Percentiles rank a stretch among this genome's conserved stretches.
phyloP scores from a whole-genome alignment of 2,329 filamentous ascomycete species.

The Fusarium nelsonii region DNA sequence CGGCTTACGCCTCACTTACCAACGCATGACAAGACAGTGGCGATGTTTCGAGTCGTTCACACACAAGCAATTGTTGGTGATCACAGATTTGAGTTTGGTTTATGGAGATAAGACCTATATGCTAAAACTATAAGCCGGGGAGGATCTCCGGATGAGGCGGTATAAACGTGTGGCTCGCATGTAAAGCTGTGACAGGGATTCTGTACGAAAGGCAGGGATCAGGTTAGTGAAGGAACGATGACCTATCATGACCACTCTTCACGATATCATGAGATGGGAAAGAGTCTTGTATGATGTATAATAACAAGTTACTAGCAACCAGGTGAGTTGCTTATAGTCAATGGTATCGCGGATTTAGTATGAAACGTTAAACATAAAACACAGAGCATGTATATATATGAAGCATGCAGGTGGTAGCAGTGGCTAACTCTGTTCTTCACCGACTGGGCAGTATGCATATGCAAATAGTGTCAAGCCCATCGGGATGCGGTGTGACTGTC shows the following conservation, averaged over 20 bases:
- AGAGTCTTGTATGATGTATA: not conserved
- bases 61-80: not conserved
- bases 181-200: conserved; percentile 17
- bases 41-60: not conserved
- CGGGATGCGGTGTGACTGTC: conserved; percentile 31
- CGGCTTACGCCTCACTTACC: conserved; percentile 15
- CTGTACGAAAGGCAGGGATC: conserved; percentile 15
- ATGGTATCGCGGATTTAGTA: not conserved
- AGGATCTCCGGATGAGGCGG: conserved; percentile 21
- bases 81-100: not conserved
- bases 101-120: not conserved
- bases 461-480: conserved; percentile 9
- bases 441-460: conserved; percentile 12
- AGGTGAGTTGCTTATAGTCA: not conserved
- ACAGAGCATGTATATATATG: not conserved
- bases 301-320: not conserved
- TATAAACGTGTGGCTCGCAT: conserved; percentile 18
- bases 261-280: conserved; percentile 15
- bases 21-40: conserved; percentile 5
- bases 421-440: conserved; percentile 12
- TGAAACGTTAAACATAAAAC: not conserved
- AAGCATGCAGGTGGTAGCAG: not conserved
- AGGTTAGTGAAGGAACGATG: not conserved
- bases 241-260: conserved; percentile 1
- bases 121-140: not conserved